phyloP scores from a whole-genome alignment of 2,329 filamentous ascomycete genomes.

The Dactylonectria estremocensis region DNA sequence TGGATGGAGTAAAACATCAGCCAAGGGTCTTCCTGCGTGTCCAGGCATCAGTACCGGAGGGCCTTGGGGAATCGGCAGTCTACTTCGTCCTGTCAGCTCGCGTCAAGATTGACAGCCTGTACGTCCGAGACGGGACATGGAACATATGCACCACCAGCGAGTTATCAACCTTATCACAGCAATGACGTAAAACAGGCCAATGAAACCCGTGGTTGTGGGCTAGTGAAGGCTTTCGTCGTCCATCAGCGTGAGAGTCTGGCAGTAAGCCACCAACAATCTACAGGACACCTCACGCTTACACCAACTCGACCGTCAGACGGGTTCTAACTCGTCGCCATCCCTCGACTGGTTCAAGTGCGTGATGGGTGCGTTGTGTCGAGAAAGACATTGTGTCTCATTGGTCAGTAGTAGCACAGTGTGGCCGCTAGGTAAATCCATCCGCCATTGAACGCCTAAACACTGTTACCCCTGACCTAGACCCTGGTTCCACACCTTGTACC shows the following conservation, averaged over 20 bases:
- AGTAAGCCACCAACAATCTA: conserved; percentile 16
- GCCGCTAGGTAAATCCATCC: conserved; percentile 13
- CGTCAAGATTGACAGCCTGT: background rate
- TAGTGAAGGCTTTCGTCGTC: conserved; percentile 6
- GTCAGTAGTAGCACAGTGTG: conserved; percentile 20
- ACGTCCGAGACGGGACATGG: background rate
- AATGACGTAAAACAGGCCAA: conserved; percentile 14
- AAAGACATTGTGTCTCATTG: conserved; percentile 5
- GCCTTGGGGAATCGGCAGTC: background rate
- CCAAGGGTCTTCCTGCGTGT: conserved; percentile 11
- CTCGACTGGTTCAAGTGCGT: background rate
- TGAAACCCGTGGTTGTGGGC: conserved; percentile 6
- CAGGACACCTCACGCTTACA: background rate
- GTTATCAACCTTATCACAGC: background rate
- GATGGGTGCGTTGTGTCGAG: conserved; percentile 9
- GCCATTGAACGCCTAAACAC: conserved; percentile 25
- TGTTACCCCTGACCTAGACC: conserved; percentile 46
- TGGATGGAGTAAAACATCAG: conserved; percentile 7
- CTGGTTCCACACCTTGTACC: conserved; percentile 40
- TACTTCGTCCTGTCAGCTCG: background rate
- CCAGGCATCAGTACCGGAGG: conserved; percentile 11
- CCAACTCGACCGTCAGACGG: background rate
- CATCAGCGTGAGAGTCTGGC: conserved; percentile 10
- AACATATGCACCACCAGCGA: background rate
- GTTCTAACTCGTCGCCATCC: conserved; percentile 8